A percentile compares a stretch with the other conserved stretches of the same genome.
Conservation (phyloP, 768 basidiomycete genomes). For the Ramaria sp. region DNA sequence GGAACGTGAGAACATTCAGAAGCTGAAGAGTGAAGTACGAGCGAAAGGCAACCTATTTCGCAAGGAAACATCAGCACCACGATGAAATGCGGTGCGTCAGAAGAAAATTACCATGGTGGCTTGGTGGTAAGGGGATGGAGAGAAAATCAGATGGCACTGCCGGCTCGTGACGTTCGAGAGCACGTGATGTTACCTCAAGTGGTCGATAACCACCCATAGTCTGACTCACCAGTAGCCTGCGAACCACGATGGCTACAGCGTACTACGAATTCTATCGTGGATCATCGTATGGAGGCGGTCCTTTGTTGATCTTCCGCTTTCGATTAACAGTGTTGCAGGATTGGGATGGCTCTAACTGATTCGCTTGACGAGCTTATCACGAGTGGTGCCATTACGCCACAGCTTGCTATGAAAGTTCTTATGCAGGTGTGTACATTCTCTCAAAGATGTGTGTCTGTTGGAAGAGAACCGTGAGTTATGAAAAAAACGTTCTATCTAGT, state of each 20-base stretch:
- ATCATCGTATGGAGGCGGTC: slow-evolving; percentile 53
- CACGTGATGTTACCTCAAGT: background rate
- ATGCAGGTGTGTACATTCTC: slow-evolving; percentile 60
- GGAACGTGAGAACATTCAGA: slow-evolving; percentile 9
- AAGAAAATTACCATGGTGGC: background rate
- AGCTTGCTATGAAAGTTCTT: slow-evolving; percentile 97
- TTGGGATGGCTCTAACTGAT: slow-evolving; percentile 96
- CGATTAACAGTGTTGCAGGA: slow-evolving; percentile 35
- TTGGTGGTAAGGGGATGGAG: background rate
- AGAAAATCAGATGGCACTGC: background rate
- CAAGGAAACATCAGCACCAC: background rate
- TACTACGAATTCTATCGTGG: slow-evolving; percentile 93
- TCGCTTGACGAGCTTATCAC: slow-evolving; percentile 98
- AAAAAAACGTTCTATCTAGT: slow-evolving; percentile 37
- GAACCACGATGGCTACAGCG: slow-evolving; percentile 22
- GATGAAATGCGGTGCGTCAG: background rate
- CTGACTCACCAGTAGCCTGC: background rate
- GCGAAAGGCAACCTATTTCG: background rate
- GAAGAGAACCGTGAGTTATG: background rate
- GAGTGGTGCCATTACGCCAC: slow-evolving; percentile 91
- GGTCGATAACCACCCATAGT: background rate
- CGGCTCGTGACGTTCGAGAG: background rate
- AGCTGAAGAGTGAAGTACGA: slow-evolving; percentile 7
- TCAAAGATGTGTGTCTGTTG: background rate
- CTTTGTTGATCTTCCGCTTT: slow-evolving; percentile 3